A percentile compares a stretch with the other conserved stretches of the same genome.
These are phyloP conservation scores for Hyphopichia buzzinii DNA, from an alignment of 1,139 yeast species.

Conservation along the genomic window DNA sequence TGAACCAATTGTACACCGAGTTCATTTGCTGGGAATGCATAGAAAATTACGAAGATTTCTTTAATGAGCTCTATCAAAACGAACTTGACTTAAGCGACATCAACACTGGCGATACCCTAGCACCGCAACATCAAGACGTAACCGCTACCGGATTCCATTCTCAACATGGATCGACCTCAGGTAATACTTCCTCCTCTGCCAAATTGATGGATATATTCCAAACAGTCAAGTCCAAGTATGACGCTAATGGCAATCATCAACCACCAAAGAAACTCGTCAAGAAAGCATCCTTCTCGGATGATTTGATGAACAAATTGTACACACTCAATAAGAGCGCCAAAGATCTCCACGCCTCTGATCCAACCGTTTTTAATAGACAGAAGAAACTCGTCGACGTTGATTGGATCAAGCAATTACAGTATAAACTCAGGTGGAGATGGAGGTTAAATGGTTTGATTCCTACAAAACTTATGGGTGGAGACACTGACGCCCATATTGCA, in stretches of 20 bases:
- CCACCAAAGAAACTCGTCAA: constrained; percentile 9
- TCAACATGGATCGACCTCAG: not conserved
- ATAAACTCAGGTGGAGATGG: constrained; percentile 35
- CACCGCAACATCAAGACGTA: constrained; percentile 1
- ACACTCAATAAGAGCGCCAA: constrained; percentile 13
- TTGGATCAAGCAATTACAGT: constrained; percentile 28
- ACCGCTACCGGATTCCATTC: not conserved
- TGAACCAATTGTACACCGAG: constrained; percentile 35
- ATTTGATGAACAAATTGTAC: constrained; percentile 23
- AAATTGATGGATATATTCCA: constrained; percentile 24
- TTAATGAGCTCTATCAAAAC: constrained; percentile 26
- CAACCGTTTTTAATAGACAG: not conserved
- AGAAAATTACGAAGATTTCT: constrained; percentile 53
- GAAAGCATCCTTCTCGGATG: constrained; percentile 20
- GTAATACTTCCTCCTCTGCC: not conserved
- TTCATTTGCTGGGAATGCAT: constrained; percentile 67
- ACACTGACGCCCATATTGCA: not conserved
- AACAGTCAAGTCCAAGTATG: constrained; percentile 20
- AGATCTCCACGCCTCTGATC: not conserved
- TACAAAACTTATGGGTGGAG: not conserved
- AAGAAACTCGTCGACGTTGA: constrained; percentile 17
- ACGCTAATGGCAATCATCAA: constrained; percentile 11
- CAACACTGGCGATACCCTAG: not conserved
- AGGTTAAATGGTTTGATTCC: constrained; percentile 23
- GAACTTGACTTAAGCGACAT: constrained; percentile 1